phyloP scores from a whole-genome alignment of 805 yeast species.

The Spathaspora gorwiae region DNA sequence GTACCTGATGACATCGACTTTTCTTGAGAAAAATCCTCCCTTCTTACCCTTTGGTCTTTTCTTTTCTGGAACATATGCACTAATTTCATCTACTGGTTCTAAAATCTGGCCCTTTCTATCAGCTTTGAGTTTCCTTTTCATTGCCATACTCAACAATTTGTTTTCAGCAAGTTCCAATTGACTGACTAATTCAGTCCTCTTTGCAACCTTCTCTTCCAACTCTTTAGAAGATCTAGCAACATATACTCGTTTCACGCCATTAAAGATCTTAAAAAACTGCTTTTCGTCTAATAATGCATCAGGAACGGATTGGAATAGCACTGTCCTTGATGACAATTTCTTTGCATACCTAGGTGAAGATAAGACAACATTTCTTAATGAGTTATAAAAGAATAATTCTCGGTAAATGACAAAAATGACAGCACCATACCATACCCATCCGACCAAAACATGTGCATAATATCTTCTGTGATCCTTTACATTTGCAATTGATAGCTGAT shows the following conservation, averaged over 20 bases:
- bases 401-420: slow-evolving; percentile 73
- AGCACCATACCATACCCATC: slow-evolving; percentile 73
- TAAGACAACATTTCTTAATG: slow-evolving; percentile 70
- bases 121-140: slow-evolving; percentile 58
- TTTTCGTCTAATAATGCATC: slow-evolving; percentile 64
- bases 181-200: slow-evolving; percentile 56
- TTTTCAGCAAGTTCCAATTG: slow-evolving; percentile 67
- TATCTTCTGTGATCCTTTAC: slow-evolving; percentile 57
- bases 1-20: slow-evolving; percentile 59
- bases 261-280: slow-evolving; percentile 69
- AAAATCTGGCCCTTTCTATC: slow-evolving; percentile 58
- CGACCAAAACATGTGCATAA: slow-evolving; percentile 80
- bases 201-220: slow-evolving; percentile 50
- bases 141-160: slow-evolving; percentile 53
- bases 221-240: slow-evolving; percentile 62
- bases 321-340: slow-evolving; percentile 72
- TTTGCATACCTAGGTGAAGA: slow-evolving; percentile 79
- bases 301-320: slow-evolving; percentile 81
- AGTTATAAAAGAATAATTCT: slow-evolving; percentile 73
- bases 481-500: slow-evolving; percentile 74
- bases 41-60: slow-evolving; percentile 60
- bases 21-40: slow-evolving; percentile 43
- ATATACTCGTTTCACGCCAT: slow-evolving; percentile 80
- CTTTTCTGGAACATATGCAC: slow-evolving; percentile 56
- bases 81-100: slow-evolving; percentile 45